phyloP scores from a whole-genome alignment of 257 asterid genomes.

The Solanum sejunctum region DNA sequence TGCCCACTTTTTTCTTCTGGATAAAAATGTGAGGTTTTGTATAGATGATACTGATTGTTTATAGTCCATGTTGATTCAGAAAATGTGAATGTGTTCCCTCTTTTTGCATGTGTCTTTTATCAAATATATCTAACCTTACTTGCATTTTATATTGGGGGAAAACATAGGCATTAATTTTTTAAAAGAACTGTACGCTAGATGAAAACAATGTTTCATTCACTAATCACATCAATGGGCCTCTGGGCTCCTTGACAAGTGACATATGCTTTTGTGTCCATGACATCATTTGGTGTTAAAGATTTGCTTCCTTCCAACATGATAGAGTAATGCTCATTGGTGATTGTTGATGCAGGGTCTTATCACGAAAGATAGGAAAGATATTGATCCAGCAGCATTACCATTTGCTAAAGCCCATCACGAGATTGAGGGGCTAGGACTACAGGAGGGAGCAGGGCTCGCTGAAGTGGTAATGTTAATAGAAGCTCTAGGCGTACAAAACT shows the following conservation, averaged over 20 bases:
- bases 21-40: conserved; percentile 63
- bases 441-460: conserved; percentile 71
- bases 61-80: background rate
- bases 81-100: background rate
- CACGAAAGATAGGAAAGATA: conserved; percentile 69
- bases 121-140: background rate
- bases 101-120: background rate
- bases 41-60: background rate
- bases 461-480: conserved; percentile 58
- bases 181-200: background rate
- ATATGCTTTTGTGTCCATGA: background rate
- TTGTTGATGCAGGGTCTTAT: conserved; percentile 70
- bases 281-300: background rate
- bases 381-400: conserved; percentile 89
- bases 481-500: background rate
- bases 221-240: background rate
- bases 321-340: background rate
- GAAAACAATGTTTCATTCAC: background rate
- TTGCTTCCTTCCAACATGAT: background rate
- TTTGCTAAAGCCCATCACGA: conserved; percentile 78
- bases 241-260: background rate
- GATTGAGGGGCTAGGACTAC: conserved; percentile 56
- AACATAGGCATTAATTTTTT: background rate
- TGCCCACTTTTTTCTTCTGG: conserved; percentile 92
- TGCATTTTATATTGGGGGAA: background rate